These are phyloP conservation scores for Brasilioporus rufonigricans DNA, from an alignment of 768 basidiomycete species.

Conservation along the genomic window DNA sequence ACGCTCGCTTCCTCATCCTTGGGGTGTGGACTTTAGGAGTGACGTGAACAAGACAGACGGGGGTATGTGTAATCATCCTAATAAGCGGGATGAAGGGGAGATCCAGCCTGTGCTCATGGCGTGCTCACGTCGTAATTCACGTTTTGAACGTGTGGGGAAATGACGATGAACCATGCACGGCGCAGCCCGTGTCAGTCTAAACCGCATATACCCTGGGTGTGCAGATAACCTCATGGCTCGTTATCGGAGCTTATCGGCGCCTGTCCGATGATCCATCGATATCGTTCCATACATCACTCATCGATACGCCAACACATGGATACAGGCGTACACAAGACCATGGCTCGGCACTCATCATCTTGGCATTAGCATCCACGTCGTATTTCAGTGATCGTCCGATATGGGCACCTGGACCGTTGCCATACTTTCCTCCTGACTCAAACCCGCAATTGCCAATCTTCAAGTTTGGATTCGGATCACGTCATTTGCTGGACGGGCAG, in stretches of 20 bases:
- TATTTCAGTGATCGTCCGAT: slow-evolving; percentile 11
- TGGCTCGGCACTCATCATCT: not conserved
- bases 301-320: not conserved
- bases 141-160: not conserved
- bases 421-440: not conserved
- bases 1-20: not conserved
- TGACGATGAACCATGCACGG: not conserved
- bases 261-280: not conserved
- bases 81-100: not conserved
- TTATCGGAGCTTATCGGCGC: slow-evolving; percentile 19
- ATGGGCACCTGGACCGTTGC: not conserved
- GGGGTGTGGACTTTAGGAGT: not conserved
- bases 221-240: slow-evolving; percentile 12
- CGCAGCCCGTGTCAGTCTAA: not conserved
- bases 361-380: not conserved
- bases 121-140: slow-evolving; percentile 7
- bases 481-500: not conserved
- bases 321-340: slow-evolving; percentile 1
- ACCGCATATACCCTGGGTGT: not conserved
- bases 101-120: not conserved
- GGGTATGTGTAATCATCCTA: not conserved
- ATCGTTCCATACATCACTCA: not conserved
- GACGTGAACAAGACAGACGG: not conserved
- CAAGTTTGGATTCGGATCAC: not conserved
- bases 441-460: slow-evolving; percentile 8